Evolutionary conservation across 1,139 yeast species (phyloP), one percentile per base, ranked within the genome.

Genomic region (Blastobotrys petasosporus): DNA sequence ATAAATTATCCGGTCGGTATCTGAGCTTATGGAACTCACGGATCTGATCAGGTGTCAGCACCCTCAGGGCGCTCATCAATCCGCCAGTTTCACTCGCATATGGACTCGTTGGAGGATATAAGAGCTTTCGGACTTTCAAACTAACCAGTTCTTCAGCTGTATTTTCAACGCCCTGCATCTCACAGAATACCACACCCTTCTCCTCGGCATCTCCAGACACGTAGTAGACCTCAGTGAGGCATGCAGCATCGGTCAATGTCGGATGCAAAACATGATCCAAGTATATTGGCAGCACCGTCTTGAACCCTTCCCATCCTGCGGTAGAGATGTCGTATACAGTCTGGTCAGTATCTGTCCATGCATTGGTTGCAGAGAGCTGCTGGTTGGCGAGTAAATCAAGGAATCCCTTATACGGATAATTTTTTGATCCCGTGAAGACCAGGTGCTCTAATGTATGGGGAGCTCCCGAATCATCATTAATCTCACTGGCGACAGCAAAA

Each of bases 221-320:
- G 63, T 94, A 97, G 62, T 87, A 87, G 5, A 94, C 98, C 60
- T 94, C 99, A 1, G 98, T 92, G 47, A 84, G 69, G 58, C 95
- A 92, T 0, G 95, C 95, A 46, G 80, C 86, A 58, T 88, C 95
- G 0, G 95, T 84, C 48, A 94, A 68, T 0, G 95, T 86, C 1
- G 99, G 97, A 55, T 80, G 66, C 44, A 90, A 65, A 34, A 94
- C 67, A 62, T 92, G 98, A 59, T 94, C 97, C 56, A 94, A 69
- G 61, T 92, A 94, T 1, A 88, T 82, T 0, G 98, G 98, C 37
- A 94, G 73, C 37, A 94, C 68, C 47, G 81, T 74, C 47, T 77
- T 78, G 65, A 94, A 94, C 0, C 97, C 98, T 47, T 85, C 88
- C 96, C 97, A 90, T 5, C 98, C 98, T 0, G 97, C 97, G 36